Base-by-base conservation (phyloP, 805 yeast species). In the Cyberlindnera mycetangii region DNA sequence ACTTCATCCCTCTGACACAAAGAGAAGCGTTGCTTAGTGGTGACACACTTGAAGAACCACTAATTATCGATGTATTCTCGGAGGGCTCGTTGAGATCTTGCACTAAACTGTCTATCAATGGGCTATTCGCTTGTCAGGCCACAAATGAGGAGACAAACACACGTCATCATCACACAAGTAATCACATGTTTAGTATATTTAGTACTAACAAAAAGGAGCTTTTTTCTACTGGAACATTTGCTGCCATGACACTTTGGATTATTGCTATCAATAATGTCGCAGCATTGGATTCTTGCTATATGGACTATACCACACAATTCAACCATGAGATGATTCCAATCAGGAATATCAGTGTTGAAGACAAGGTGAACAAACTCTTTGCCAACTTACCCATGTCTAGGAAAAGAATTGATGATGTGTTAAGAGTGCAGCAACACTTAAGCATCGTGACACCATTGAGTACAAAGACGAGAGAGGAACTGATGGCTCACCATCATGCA, bases 231-330 rank as follows among this genome's bases (percentile, higher is more conserved):
- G 62, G 58, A 7, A 64, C 65, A 18, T 58, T 60, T n/a, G 61
- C 62, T 18, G 86, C 80, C 32, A 64, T 75, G 61, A 56, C 62
- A n/a, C 74, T 75, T 18, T 84, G 90, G 90, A 71, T 82, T 32
- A 68, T 66, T 27, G 61, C 75, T 7, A 76, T 81, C 54, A 80
- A 81, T 51, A 73, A 68, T 50, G 65, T 76, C 7, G 70, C 81
- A 1, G 69, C 82, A 0, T 59, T 77, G 43, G 71, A 70, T 30
- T 62, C 72, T 1, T 69, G 72, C 40, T 47, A 51, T 7, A 39
- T 64, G 52, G 65, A 52, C 31, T 39, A 44, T 11, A 42, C 39
- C 6, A n/a, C 28, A 6, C 27, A 33, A 21, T 22, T 37, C 14
- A 39, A 49, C 33, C 42, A 47, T 36, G 72, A 60, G 32, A 51